These are phyloP conservation scores for Bipolaris sorokiniana DNA, from an alignment of 2,329 filamentous ascomycete genomes.

Conservation along the genomic window DNA sequence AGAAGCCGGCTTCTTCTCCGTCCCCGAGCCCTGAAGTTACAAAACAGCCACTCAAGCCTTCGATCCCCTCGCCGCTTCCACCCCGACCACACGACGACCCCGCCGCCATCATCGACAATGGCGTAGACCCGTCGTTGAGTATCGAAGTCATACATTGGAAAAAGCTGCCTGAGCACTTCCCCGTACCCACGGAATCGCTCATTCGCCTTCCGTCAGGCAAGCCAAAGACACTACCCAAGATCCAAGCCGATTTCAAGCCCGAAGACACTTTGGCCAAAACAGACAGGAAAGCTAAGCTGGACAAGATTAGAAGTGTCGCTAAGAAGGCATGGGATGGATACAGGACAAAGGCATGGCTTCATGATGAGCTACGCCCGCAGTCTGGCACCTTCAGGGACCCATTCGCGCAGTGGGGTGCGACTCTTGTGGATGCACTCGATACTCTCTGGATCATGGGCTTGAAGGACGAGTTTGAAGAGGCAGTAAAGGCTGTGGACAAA, in stretches of 20 bases:
- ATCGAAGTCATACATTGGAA: slow-evolving; percentile 68
- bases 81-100: slow-evolving; percentile 22
- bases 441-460: slow-evolving; percentile 77
- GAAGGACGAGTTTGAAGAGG: slow-evolving; percentile 68
- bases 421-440: slow-evolving; percentile 77
- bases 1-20: slow-evolving; percentile 19
- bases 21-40: slow-evolving; percentile 18
- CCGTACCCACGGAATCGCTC: slow-evolving; percentile 71
- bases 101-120: slow-evolving; percentile 29
- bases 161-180: slow-evolving; percentile 77
- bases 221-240: slow-evolving; percentile 72
- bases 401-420: slow-evolving; percentile 91
- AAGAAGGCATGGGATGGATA: slow-evolving; percentile 83
- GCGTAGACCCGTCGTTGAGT: slow-evolving; percentile 23
- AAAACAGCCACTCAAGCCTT: slow-evolving; percentile 22
- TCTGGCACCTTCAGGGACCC: slow-evolving; percentile 72
- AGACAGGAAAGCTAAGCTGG: slow-evolving; percentile 68
- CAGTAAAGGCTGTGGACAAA: slow-evolving; percentile 62
- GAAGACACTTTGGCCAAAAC: slow-evolving; percentile 61
- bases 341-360: slow-evolving; percentile 76
- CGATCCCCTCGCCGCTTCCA: slow-evolving; percentile 22
- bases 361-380: slow-evolving; percentile 84
- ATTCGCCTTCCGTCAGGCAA: slow-evolving; percentile 76
- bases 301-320: slow-evolving; percentile 74
- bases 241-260: slow-evolving; percentile 74